These are phyloP conservation scores for Clarireedia homoeocarpa DNA, from an alignment of 2,329 filamentous ascomycete genomes.

Conservation along the genomic window DNA sequence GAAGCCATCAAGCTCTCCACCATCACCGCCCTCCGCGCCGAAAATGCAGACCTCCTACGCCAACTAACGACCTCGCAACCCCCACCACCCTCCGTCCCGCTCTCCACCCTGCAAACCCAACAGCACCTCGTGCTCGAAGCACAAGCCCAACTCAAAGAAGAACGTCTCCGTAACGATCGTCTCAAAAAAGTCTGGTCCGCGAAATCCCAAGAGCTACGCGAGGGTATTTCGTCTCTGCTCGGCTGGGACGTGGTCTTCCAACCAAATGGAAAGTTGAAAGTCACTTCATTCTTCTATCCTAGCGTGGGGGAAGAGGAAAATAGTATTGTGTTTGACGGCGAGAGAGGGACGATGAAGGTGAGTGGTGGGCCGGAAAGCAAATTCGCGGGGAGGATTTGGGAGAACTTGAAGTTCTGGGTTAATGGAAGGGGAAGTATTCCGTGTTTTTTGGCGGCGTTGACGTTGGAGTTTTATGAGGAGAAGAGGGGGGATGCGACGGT, in stretches of 20 bases:
- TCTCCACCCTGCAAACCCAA: conserved; percentile 65
- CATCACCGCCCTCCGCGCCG: conserved; percentile 66
- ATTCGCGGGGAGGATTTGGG: conserved; percentile 78
- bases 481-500: conserved; percentile 24
- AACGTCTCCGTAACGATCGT: conserved; percentile 75
- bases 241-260: conserved; percentile 95
- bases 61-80: conserved; percentile 49
- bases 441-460: conserved; percentile 84
- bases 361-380: conserved; percentile 78
- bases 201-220: conserved; percentile 90
- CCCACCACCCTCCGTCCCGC: conserved; percentile 49
- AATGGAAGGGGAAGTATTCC: conserved; percentile 89
- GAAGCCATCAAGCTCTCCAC: conserved; percentile 80
- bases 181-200: conserved; percentile 88
- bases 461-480: conserved; percentile 86
- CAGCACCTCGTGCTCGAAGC: conserved; percentile 69
- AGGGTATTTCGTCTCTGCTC: conserved; percentile 84
- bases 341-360: conserved; percentile 96
- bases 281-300: conserved; percentile 79
- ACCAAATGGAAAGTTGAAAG: conserved; percentile 91
- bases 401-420: conserved; percentile 92
- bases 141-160: conserved; percentile 58
- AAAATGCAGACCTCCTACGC: conserved; percentile 75
- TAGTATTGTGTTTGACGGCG: conserved; percentile 79
- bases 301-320: conserved; percentile 56